Conservation (phyloP, 2,329 filamentous ascomycete species). For the Colletotrichum scovillei region DNA sequence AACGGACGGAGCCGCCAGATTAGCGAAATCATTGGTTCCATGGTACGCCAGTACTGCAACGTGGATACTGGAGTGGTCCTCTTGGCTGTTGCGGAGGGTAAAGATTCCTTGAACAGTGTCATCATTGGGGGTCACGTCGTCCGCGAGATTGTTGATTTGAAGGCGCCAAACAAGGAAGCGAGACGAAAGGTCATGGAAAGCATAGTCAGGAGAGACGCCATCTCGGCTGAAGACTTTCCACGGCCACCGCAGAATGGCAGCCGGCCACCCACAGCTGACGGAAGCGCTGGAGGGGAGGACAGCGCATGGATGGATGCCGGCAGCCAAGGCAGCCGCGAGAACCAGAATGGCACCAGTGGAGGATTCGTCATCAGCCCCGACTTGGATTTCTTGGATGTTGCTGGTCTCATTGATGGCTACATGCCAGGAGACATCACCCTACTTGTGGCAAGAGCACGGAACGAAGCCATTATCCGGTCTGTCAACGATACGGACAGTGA, state of each 20-base stretch:
- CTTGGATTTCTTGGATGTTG: slow-evolving; percentile 91
- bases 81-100: slow-evolving; percentile 90
- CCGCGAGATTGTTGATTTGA: slow-evolving; percentile 88
- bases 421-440: slow-evolving; percentile 95
- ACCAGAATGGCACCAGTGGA: slow-evolving; percentile 51
- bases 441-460: slow-evolving; percentile 86
- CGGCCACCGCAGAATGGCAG: slow-evolving; percentile 55
- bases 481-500: slow-evolving; percentile 67
- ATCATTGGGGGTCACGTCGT: slow-evolving; percentile 93
- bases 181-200: slow-evolving; percentile 86
- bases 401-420: slow-evolving; percentile 95
- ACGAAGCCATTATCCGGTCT: slow-evolving; percentile 90
- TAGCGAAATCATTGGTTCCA: slow-evolving; percentile 86
- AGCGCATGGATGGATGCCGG: slow-evolving; percentile 81
- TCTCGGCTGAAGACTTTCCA: slow-evolving; percentile 51
- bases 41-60: slow-evolving; percentile 86
- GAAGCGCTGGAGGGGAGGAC: slow-evolving; percentile 63
- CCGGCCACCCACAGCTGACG: slow-evolving; percentile 67
- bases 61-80: slow-evolving; percentile 85
- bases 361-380: slow-evolving; percentile 80
- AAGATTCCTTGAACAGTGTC: slow-evolving; percentile 91
- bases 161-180: slow-evolving; percentile 92
- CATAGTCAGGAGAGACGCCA: slow-evolving; percentile 70
- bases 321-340: slow-evolving; percentile 63
- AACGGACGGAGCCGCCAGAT: slow-evolving; percentile 93